Base-by-base conservation (phyloP, 768 basidiomycete species). In the Lentinula edodes region DNA sequence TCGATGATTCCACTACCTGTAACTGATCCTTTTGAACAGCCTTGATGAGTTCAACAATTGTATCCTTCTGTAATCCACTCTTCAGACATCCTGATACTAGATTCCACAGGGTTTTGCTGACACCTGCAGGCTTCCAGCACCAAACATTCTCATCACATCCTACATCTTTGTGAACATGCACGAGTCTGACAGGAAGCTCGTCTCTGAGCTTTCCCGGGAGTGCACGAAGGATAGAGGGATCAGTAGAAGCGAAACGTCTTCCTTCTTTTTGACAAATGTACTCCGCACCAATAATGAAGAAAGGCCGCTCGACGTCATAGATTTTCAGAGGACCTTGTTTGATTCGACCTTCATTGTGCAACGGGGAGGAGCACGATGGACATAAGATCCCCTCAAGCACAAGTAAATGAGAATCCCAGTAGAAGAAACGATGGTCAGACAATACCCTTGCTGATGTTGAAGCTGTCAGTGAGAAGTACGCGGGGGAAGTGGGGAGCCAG, bases 331-430 rank as follows among this genome's bases (percentile, higher is more conserved):
- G 91, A 0, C 90, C 90, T 0, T 82, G 81, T 63, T 78, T 82
- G 71, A 91, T 91, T 45, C 87, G 83, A 2, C 91, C 91, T 38
- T 81, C 80, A 72, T 92, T 89, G 38, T 70, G 65, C 42, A 93
- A 80, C 0, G 86, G 79, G 5, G 78, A 68, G 6, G 82, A 73
- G 68, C 91, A 93, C 48, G 68, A 77, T 0, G 90, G 88, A 65
- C 91, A 93, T 1, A 83, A 78, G 51, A 93, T 88, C 3, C 91
- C 91, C 62, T 91, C 90, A 75, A 92, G 89, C 8, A 91, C 84
- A 52, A 93, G 83, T 0, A 90, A 88, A 52, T 87, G 85, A 0
- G 91, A 91, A 63, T 93, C 91, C 91, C 91, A 93, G 66, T 90
- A 93, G n/a, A 93, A 75, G 73, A 93, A 93, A 3, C 83, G 83